Evolutionary conservation across 2,329 filamentous ascomycete genomes (phyloP).

Genomic region (Phyllosticta citrichinensis): DNA sequence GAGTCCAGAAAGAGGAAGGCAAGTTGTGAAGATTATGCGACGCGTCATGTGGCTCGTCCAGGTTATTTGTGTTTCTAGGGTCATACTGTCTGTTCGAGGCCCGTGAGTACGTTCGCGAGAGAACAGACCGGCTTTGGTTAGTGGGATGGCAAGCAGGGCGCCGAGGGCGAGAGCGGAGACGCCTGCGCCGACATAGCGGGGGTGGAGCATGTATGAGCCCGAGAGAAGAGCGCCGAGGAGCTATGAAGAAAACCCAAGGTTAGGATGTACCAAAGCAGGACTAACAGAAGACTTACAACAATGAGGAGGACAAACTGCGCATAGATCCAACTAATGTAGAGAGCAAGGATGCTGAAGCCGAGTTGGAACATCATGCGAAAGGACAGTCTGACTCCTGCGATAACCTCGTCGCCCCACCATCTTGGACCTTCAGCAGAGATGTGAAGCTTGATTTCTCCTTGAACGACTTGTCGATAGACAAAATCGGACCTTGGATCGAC

Average conservation of each 20-base stretch:
- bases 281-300: slow-evolving; percentile 39
- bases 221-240: slow-evolving; percentile 62
- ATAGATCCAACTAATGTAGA: slow-evolving; percentile 71
- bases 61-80: slow-evolving; percentile 51
- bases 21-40: slow-evolving; percentile 55
- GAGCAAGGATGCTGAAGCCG: slow-evolving; percentile 59
- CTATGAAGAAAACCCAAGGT: slow-evolving; percentile 23
- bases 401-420: slow-evolving; percentile 70
- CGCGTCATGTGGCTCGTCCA: slow-evolving; percentile 67
- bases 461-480: slow-evolving; percentile 37
- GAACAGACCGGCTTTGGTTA: slow-evolving; percentile 62
- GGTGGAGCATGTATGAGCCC: slow-evolving; percentile 53
- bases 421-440: slow-evolving; percentile 59
- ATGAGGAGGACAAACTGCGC: slow-evolving; percentile 66
- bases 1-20: slow-evolving; percentile 56
- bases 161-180: slow-evolving; percentile 59
- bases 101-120: slow-evolving; percentile 52
- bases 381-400: slow-evolving; percentile 57
- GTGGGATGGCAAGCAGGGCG: slow-evolving; percentile 58
- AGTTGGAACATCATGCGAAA: slow-evolving; percentile 63
- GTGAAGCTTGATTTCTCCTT: slow-evolving; percentile 70
- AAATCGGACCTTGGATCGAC: slow-evolving; percentile 40
- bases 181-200: slow-evolving; percentile 56
- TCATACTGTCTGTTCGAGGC: slow-evolving; percentile 56
- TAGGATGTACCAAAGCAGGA: background rate